phyloP scores from a whole-genome alignment of 768 basidiomycete genomes.

The Neoboletus magnificus region DNA sequence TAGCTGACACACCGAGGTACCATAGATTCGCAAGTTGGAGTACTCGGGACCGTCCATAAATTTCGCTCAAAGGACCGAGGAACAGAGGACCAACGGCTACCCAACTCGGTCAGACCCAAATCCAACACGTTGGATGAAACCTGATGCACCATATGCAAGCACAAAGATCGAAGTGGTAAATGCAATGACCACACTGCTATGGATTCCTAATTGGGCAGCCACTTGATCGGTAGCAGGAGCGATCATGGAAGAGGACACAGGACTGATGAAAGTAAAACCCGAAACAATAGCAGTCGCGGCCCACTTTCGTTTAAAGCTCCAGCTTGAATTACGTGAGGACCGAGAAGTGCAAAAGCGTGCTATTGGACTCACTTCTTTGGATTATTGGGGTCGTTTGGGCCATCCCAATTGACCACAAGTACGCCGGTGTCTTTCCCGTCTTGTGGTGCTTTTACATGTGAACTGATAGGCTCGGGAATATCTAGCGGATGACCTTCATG shows the following conservation, averaged over 20 bases:
- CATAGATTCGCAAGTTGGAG: conserved; percentile 64
- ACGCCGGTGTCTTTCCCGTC: background rate
- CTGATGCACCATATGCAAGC: conserved; percentile 53
- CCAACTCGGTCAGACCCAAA: background rate
- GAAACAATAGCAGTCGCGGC: conserved; percentile 62
- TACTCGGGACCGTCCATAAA: conserved; percentile 63
- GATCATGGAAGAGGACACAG: conserved; percentile 71
- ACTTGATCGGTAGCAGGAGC: conserved; percentile 59
- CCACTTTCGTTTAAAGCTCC: conserved; percentile 61
- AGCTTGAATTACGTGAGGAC: conserved; percentile 37
- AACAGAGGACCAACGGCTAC: conserved; percentile 34
- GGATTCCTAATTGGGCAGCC: conserved; percentile 52
- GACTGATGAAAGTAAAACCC: conserved; percentile 63
- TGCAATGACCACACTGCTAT: conserved; percentile 43
- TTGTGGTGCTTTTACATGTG: background rate
- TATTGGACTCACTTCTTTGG: conserved; percentile 49
- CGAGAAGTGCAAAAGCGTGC: background rate
- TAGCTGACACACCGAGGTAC: conserved; percentile 49
- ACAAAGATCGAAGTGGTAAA: conserved; percentile 61
- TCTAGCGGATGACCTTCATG: background rate
- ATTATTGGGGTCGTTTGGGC: conserved; percentile 54
- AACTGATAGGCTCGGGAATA: background rate
- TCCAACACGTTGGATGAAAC: background rate
- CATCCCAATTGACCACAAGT: conserved; percentile 59
- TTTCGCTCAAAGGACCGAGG: conserved; percentile 64